phyloP scores from a whole-genome alignment of 192 early-diverging fungal genomes.

The Rhizophagus sp. region DNA sequence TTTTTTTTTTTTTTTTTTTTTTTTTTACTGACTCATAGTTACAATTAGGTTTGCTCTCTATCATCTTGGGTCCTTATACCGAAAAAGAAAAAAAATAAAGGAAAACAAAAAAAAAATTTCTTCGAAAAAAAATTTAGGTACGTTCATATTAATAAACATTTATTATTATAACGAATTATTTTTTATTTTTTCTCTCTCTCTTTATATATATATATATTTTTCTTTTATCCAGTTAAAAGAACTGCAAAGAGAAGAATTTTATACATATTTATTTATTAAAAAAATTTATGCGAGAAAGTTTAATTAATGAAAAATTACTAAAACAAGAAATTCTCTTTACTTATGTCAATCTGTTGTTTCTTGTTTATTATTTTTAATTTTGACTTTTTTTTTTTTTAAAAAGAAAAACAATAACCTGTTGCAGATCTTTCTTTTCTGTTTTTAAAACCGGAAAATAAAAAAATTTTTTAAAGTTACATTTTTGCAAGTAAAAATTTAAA shows the following conservation, averaged over 20 bases:
- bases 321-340: neutral
- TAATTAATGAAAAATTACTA: neutral
- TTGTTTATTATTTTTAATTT: neutral
- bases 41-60: too few species aligned
- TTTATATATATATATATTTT: too few species aligned
- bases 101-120: too few species aligned
- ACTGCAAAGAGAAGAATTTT: neutral
- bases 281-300: neutral
- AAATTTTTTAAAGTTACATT: neutral
- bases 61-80: too few species aligned
- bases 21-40: too few species aligned
- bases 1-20: too few species aligned
- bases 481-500: neutral
- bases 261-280: neutral
- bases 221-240: neutral
- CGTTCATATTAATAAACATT: too few species aligned
- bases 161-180: too few species aligned
- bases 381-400: neutral
- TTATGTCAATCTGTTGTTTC: too few species aligned
- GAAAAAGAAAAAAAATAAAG: too few species aligned
- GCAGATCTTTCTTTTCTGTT: neutral
- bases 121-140: too few species aligned
- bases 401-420: neutral
- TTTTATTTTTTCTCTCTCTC: too few species aligned
- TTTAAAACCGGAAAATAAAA: neutral